Evolutionary conservation across 2,329 filamentous ascomycete species (phyloP), one percentile per base, ranked within the genome.

Genomic region (Aspergillus pseudotamarii): DNA sequence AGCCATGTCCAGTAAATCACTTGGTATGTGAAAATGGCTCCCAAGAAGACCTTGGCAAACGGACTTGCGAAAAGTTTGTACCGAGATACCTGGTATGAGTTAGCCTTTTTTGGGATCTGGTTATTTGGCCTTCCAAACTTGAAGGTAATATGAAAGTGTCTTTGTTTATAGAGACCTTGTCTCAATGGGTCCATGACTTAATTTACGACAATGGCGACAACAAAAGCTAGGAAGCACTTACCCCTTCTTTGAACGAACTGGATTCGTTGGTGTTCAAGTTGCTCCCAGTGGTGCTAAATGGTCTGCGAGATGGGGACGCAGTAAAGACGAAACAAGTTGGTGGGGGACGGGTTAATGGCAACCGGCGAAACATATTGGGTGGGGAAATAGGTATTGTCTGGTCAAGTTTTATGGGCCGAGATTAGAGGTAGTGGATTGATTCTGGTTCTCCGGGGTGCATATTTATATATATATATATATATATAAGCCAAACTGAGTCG

Each of bases 1-100:
- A 80, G 60, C 82, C 82, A 84, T 34, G 72, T 70, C 79, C 79
- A 82, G 66, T 83, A 82, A 23, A 81, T 72, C 48, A 82, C 73
- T 65, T 84, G 82, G 67, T 83, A 83, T 19, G 78, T 81, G 68
- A 83, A 78, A 41, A 83, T 77, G 4, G 81, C 80, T 9, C 80
- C 78, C 3, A 83, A 75, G 60, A 84, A 81, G 63, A 82, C 79
- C 66, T 84, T 84, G 64, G 77, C 76, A 57, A 83, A 79, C 11
- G 82, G 80, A 38, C 80, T 72, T 6, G 71, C 74, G 62, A 82
- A 80, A 45, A 71, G 64, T 45, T 74, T 74, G 66, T 80, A 80
- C n/a, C 73, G 76, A 14, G 75, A 71, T 65, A 78, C 71, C 80
- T 82, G 59, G 14, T 9, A 14, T 32, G 21, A 21, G 28, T 51